A percentile compares a stretch with the other conserved stretches of the same genome.
These are phyloP conservation scores for Floccularia luteovirens DNA, from an alignment of 768 basidiomycete species.

Conservation along the genomic window DNA sequence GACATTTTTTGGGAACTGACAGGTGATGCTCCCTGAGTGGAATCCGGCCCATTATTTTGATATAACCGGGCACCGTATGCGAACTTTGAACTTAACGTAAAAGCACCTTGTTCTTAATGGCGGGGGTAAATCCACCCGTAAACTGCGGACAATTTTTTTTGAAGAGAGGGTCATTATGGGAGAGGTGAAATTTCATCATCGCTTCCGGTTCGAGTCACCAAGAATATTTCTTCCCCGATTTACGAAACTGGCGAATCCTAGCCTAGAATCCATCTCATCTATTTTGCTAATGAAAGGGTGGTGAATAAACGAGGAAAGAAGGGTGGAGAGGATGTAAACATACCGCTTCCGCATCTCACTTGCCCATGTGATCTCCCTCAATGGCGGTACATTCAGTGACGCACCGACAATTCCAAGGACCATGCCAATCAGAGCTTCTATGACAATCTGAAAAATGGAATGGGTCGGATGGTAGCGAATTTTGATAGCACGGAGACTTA, in stretches of 20 bases:
- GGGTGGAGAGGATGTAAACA: constrained; percentile 14
- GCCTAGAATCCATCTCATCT: constrained; percentile 68
- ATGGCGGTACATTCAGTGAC: constrained; percentile 53
- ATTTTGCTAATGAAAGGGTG: constrained; percentile 41
- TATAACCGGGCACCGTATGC: too few relatives aligned
- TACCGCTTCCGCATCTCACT: constrained; percentile 84
- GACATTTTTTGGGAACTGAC: too few relatives aligned
- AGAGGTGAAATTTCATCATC: too few relatives aligned
- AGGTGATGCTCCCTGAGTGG: too few relatives aligned
- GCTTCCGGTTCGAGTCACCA: constrained; percentile 7
- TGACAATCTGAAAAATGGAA: constrained; percentile 40
- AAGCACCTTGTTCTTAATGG: too few relatives aligned
- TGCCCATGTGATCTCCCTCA: constrained; percentile 84
- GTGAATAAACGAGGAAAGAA: constrained; percentile 4
- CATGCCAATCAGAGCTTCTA: constrained; percentile 59
- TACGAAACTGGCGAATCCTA: constrained; percentile 55
- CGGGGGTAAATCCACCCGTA: too few relatives aligned
- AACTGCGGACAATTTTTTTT: too few relatives aligned
- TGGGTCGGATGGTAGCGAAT: background rate
- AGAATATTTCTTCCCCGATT: constrained; percentile 49
- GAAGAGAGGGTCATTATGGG: too few relatives aligned
- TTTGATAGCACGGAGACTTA: constrained; percentile 18
- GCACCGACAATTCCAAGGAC: constrained; percentile 69
- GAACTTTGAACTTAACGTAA: too few relatives aligned
- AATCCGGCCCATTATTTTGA: too few relatives aligned